Conservation (phyloP, 208 protist species). For the Willaertia magna region DNA sequence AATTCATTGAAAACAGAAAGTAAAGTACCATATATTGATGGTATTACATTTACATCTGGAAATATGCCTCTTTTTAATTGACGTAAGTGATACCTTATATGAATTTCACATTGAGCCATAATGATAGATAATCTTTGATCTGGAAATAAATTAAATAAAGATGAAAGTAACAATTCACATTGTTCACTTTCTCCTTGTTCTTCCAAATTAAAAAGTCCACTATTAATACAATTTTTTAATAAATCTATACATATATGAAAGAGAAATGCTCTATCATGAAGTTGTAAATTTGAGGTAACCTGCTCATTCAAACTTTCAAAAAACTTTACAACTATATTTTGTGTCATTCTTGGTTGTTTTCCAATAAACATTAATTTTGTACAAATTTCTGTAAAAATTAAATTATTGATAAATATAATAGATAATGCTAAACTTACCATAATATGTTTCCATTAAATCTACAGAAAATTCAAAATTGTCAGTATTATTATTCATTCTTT, state of each 20-base stretch:
- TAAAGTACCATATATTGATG: neutral
- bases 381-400: neutral
- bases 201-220: neutral
- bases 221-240: neutral
- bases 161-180: neutral
- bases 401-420: neutral
- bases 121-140: neutral
- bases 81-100: neutral
- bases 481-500: neutral
- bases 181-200: neutral
- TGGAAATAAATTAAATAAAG: neutral
- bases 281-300: neutral
- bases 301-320: neutral
- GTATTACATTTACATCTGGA: neutral
- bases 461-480: neutral
- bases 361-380: neutral
- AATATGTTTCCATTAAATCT: neutral
- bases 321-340: neutral
- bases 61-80: neutral
- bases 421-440: neutral
- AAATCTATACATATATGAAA: neutral
- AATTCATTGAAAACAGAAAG: neutral
- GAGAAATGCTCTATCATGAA: neutral
- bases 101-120: neutral
- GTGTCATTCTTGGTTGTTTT: neutral